A percentile compares a stretch with the other conserved stretches of the same genome.
These are phyloP conservation scores for Dimargaris xerosporica DNA, from an alignment of 192 early-diverging fungal species.

Conservation along the genomic window DNA sequence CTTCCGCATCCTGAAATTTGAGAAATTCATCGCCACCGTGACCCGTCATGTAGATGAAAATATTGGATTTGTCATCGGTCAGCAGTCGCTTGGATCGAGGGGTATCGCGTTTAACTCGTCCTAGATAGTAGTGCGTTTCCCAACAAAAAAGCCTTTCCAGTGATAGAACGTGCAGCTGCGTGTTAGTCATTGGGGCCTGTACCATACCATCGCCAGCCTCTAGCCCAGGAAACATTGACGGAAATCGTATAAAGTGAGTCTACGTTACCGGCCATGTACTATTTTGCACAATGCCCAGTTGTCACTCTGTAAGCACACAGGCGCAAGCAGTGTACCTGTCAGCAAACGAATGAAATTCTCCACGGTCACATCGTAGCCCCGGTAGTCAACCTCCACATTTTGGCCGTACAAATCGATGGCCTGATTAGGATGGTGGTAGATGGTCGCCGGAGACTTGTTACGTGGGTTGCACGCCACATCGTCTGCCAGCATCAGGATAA, in stretches of 20 bases:
- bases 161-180: too few species aligned
- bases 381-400: constrained; percentile 97
- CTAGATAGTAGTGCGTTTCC: too few species aligned
- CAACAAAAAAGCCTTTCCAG: too few species aligned
- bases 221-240: too few species aligned
- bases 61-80: constrained; percentile 91
- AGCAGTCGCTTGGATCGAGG: constrained; percentile 88
- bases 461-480: constrained; percentile 97
- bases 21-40: constrained; percentile 98
- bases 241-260: too few species aligned
- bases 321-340: constrained; percentile 31
- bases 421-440: constrained; percentile 77
- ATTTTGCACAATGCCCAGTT: too few species aligned
- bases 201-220: too few species aligned
- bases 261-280: too few species aligned
- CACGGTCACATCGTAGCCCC: constrained; percentile 97
- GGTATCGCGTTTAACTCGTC: constrained; percentile 63
- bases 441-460: constrained; percentile 81
- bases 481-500: constrained; percentile 98
- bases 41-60: constrained; percentile 97
- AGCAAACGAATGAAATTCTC: constrained; percentile 95
- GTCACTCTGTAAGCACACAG: too few species aligned
- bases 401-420: constrained; percentile 83
- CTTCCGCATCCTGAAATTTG: constrained; percentile 98
- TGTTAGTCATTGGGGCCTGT: too few species aligned